Conservation (phyloP, 2,329 filamentous ascomycete species). For the Cordyceps cateniannulata region DNA sequence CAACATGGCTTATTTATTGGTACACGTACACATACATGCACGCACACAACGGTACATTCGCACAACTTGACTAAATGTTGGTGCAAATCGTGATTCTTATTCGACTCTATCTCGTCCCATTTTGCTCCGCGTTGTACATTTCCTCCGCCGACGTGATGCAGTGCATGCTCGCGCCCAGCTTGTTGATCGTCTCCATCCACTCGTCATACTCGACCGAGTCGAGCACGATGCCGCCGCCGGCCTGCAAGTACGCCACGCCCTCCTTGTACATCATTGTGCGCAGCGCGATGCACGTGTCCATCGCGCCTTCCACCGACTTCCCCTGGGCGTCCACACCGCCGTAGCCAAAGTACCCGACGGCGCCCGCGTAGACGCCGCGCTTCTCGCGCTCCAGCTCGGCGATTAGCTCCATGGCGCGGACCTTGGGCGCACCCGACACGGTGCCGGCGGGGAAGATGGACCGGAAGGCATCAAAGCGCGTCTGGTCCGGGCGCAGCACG, state of each 20-base stretch:
- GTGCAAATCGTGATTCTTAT: not conserved
- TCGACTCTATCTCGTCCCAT: not conserved
- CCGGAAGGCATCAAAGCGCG: slow-evolving; percentile 89
- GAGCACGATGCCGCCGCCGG: slow-evolving; percentile 86
- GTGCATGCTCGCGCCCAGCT: slow-evolving; percentile 81
- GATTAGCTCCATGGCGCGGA: slow-evolving; percentile 94
- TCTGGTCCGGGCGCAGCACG: slow-evolving; percentile 73
- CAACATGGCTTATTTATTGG: not conserved
- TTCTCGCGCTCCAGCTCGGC: slow-evolving; percentile 92
- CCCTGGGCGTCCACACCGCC: slow-evolving; percentile 61
- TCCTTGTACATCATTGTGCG: slow-evolving; percentile 94
- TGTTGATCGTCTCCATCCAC: slow-evolving; percentile 92
- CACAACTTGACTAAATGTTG: too few species aligned
- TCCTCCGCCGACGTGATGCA: slow-evolving; percentile 82
- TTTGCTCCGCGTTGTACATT: slow-evolving; percentile 37
- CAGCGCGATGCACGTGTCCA: slow-evolving; percentile 79
- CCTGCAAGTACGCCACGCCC: slow-evolving; percentile 83
- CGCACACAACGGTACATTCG: too few species aligned
- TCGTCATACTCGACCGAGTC: slow-evolving; percentile 92
- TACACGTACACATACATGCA: too few species aligned
- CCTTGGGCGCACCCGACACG: slow-evolving; percentile 91
- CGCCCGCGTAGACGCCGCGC: slow-evolving; percentile 89
- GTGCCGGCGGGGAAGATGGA: slow-evolving; percentile 97
- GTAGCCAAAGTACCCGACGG: slow-evolving; percentile 95
- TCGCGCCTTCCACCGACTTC: slow-evolving; percentile 65